A percentile compares a stretch with the other conserved stretches of the same genome.
phyloP scores from a whole-genome alignment of 441 rosid species.

The Capsella rubella region DNA sequence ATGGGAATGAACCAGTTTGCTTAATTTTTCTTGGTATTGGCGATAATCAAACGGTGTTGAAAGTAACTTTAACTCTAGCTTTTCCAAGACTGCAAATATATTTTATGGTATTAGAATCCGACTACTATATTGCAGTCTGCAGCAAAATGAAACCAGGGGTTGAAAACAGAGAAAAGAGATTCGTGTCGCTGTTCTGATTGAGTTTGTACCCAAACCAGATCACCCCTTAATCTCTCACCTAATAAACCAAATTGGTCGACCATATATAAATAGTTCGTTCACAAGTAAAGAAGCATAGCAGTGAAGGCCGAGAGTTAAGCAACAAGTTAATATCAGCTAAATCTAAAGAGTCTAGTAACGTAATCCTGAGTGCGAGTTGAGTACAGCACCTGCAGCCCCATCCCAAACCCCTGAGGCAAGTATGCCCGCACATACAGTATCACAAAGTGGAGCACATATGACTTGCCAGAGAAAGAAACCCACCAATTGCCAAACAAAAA shows the following conservation, averaged over 20 bases:
- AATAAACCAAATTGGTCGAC: no score
- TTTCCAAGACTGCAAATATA: no score
- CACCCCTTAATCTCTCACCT: no score
- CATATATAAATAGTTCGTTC: no score
- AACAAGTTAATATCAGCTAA: conserved; percentile 30
- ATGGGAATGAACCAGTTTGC: background rate
- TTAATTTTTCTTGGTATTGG: background rate
- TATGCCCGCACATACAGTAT: conserved; percentile 83
- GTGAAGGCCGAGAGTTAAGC: background rate
- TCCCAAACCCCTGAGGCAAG: conserved; percentile 79
- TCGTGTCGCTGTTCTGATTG: no score
- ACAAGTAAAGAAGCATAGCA: background rate
- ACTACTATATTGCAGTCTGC: no score
- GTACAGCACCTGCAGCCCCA: conserved; percentile 72
- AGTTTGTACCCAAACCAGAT: no score
- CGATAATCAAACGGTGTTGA: background rate
- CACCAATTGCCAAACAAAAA: no score
- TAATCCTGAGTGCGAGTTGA: background rate
- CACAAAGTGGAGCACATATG: conserved; percentile 84
- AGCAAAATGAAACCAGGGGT: no score
- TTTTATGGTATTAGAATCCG: no score
- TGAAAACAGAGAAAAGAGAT: no score
- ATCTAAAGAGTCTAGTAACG: conserved; percentile 10
- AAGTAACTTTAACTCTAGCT: background rate
- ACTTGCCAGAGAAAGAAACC: background rate